Evolutionary conservation across 805 yeast genomes (phyloP).

Genomic region (Nakazawaea sp.): DNA sequence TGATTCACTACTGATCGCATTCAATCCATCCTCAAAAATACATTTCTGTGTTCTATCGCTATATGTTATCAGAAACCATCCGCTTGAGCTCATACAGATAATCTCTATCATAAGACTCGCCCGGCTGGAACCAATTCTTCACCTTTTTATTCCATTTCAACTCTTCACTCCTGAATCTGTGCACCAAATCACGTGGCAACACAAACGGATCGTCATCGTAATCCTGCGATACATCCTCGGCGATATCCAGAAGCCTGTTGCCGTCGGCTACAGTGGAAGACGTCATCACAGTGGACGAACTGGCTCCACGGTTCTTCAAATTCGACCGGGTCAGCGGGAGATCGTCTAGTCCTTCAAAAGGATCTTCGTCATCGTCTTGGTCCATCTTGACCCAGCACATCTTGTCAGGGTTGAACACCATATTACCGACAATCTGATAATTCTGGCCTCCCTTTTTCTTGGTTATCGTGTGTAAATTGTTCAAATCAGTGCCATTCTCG

Average conservation of each 20-base stretch:
- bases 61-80: slow-evolving; percentile 8
- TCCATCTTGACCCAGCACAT: slow-evolving; percentile 51
- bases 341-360: slow-evolving; percentile 47
- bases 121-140: slow-evolving; percentile 25
- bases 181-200: slow-evolving; percentile 20
- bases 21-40: too few species aligned
- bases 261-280: neutral
- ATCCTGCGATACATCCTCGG: neutral
- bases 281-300: slow-evolving; percentile 12
- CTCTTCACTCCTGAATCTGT: slow-evolving; percentile 24
- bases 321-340: slow-evolving; percentile 12
- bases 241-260: neutral
- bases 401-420: slow-evolving; percentile 54
- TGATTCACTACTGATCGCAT: too few species aligned
- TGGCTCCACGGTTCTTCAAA: slow-evolving; percentile 1
- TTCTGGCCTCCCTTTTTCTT: slow-evolving; percentile 12
- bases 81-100: slow-evolving; percentile 8
- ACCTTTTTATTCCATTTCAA: slow-evolving; percentile 27
- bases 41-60: too few species aligned
- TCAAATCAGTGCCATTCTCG: slow-evolving; percentile 36
- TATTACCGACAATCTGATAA: slow-evolving; percentile 40
- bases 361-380: slow-evolving; percentile 29
- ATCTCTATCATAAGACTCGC: slow-evolving; percentile 3
- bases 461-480: slow-evolving; percentile 14
- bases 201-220: slow-evolving; percentile 13